A percentile compares a stretch with the other conserved stretches of the same genome.
These are phyloP conservation scores for Clitoria ternatea DNA, from an alignment of 306 rosid genomes.

Conservation along the genomic window DNA sequence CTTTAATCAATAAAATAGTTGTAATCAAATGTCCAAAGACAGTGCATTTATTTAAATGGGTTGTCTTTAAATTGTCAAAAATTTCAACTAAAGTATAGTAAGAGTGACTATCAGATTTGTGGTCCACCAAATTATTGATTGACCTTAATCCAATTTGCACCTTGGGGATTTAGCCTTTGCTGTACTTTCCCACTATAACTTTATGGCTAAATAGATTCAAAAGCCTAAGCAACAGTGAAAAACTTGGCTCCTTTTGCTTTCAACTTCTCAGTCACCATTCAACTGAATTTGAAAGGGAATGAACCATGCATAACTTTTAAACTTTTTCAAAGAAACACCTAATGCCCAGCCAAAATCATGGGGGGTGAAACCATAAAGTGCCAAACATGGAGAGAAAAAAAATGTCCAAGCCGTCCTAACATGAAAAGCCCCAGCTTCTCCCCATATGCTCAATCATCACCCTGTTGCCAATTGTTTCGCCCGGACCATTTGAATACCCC, in stretches of 20 bases:
- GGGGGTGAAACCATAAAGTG: conserved; percentile 28
- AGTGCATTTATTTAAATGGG: conserved; percentile 23
- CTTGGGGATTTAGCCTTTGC: conserved; percentile 24
- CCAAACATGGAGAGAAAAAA: conserved; percentile 2
- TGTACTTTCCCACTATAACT: conserved; percentile 41
- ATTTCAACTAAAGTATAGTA: conserved; percentile 19
- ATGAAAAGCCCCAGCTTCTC: conserved; percentile 5
- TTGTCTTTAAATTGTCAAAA: conserved; percentile 32
- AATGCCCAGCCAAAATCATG: conserved; percentile 23
- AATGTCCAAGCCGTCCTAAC: conserved; percentile 19
- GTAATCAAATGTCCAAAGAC: conserved; percentile 22
- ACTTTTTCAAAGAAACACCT: conserved; percentile 10
- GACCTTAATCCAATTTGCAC: conserved; percentile 44
- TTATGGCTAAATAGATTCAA: conserved; percentile 27
- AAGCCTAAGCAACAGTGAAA: conserved; percentile 31
- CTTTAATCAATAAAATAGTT: background rate
- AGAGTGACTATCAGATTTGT: conserved; percentile 27
- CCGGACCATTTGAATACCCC: background rate
- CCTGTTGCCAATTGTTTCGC: background rate
- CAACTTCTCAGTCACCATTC: conserved; percentile 29
- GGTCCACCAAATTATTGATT: conserved; percentile 44
- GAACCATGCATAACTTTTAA: conserved; percentile 11
- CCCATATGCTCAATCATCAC: conserved; percentile 19
- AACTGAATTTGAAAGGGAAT: conserved; percentile 22
- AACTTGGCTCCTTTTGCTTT: conserved; percentile 37